Evolutionary conservation across 345 rosid genomes (phyloP).

Genomic region (Populus nigra): DNA sequence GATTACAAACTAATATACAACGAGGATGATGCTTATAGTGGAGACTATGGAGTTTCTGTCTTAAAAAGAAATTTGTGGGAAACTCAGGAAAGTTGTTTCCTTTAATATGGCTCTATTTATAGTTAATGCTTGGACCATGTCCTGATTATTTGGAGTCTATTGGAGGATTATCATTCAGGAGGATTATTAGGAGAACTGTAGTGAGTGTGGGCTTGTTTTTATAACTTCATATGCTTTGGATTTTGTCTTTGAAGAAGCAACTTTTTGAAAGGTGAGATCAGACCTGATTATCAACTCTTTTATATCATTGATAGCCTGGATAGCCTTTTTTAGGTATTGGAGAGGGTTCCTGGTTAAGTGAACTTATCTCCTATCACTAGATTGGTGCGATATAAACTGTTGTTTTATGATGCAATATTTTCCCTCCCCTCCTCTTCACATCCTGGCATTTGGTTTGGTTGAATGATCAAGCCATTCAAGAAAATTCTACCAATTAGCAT

Average conservation of each 20-base stretch:
- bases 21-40: neutral
- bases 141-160: neutral
- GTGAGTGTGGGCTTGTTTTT: neutral
- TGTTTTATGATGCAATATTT: neutral
- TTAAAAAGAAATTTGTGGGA: neutral
- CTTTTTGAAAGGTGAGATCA: neutral
- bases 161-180: neutral
- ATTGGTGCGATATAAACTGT: neutral
- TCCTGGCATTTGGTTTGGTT: neutral
- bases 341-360: neutral
- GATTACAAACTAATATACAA: neutral
- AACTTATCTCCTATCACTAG: neutral
- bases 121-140: neutral
- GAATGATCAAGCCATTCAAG: neutral
- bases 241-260: neutral
- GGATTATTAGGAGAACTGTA: neutral
- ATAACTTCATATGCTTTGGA: neutral
- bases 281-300: neutral
- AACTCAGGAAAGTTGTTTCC: neutral
- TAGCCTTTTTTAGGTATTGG: neutral
- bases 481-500: neutral
- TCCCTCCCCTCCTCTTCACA: neutral
- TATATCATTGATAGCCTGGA: neutral
- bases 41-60: neutral
- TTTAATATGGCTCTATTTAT: neutral